Conservation (phyloP, 2,329 filamentous ascomycete species). For the Sordariomycetes sp. region DNA sequence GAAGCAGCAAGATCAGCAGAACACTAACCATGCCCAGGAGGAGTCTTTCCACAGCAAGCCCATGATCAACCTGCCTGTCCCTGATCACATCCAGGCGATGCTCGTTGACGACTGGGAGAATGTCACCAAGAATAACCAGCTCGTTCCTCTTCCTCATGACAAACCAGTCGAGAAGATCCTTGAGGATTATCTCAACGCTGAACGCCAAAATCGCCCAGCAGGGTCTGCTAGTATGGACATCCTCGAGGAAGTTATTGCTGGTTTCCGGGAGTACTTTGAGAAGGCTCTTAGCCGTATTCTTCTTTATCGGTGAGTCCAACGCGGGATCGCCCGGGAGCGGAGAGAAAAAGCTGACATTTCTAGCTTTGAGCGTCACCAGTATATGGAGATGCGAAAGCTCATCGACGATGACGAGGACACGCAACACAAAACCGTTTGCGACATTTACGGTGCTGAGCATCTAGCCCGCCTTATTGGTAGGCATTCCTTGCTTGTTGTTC, state of each 20-base stretch:
- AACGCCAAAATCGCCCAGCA: slow-evolving; percentile 54
- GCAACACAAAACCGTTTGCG: slow-evolving; percentile 61
- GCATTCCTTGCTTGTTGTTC: slow-evolving; percentile 14
- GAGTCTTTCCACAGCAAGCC: slow-evolving; percentile 78
- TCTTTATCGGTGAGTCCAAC: slow-evolving; percentile 56
- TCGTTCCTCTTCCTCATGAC: slow-evolving; percentile 74
- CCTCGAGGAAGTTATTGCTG: slow-evolving; percentile 78
- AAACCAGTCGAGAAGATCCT: slow-evolving; percentile 71
- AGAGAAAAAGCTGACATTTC: slow-evolving; percentile 11
- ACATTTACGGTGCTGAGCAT: slow-evolving; percentile 91
- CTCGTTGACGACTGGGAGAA: slow-evolving; percentile 99
- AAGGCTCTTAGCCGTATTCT: slow-evolving; percentile 80
- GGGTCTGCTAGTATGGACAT: slow-evolving; percentile 72
- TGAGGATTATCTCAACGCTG: slow-evolving; percentile 67
- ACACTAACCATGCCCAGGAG: slow-evolving; percentile 49
- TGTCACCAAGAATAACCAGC: slow-evolving; percentile 86
- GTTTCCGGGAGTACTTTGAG: slow-evolving; percentile 90
- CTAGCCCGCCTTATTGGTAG: slow-evolving; percentile 80
- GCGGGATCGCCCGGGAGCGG: background rate
- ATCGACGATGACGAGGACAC: slow-evolving; percentile 59
- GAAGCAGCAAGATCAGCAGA: too few relatives aligned
- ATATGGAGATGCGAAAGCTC: slow-evolving; percentile 64
- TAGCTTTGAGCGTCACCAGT: slow-evolving; percentile 86
- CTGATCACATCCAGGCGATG: slow-evolving; percentile 82
- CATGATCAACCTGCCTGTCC: slow-evolving; percentile 76